Conservation (phyloP, 345 rosid species). For the Citropsis articulata region DNA sequence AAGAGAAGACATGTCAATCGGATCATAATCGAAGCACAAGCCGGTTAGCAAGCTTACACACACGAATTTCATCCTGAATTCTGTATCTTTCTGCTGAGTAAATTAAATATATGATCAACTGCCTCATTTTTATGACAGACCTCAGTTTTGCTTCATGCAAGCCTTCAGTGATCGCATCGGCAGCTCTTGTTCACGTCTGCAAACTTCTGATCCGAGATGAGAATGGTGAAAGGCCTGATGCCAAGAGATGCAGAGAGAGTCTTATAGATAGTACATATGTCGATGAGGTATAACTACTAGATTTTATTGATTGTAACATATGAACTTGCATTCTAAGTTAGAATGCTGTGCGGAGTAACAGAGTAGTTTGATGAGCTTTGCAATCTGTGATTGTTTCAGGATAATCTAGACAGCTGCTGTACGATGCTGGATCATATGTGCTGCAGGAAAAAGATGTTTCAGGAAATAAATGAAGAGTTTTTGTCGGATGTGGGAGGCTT, state of each 20-base stretch:
- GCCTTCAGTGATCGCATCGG: constrained; percentile 13
- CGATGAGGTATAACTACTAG: background rate
- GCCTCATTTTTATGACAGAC: background rate
- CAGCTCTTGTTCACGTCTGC: background rate
- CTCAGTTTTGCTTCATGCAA: background rate
- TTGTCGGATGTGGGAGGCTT: too few species aligned
- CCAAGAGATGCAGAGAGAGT: background rate
- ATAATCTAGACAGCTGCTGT: background rate
- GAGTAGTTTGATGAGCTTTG: background rate
- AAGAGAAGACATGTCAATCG: background rate
- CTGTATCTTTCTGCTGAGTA: background rate
- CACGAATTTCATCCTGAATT: background rate
- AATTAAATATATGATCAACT: background rate
- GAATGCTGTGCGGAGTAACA: too few species aligned
- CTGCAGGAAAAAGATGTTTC: too few species aligned
- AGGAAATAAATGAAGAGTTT: too few species aligned
- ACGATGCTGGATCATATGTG: background rate
- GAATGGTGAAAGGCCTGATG: background rate
- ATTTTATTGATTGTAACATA: background rate
- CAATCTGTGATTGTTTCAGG: background rate
- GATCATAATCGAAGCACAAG: background rate
- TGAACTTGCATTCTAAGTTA: too few species aligned
- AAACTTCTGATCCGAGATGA: background rate
- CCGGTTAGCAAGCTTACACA: background rate
- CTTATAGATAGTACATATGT: background rate